Evolutionary conservation across 176 grass and related monocot species (phyloP).

Genomic region (Triticum aestivum): IWGSC_CS_RefSeq_v2.1 NC_057814.1:371414773-371415272

Average conservation of each 20-base stretch:
- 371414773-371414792: too few relatives aligned
- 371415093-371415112: background rate
- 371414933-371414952: too few relatives aligned
- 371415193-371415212: background rate
- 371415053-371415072: background rate
- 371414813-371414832: too few relatives aligned
- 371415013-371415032: background rate
- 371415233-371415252: slow-evolving; percentile 13
- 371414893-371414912: too few relatives aligned
- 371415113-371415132: background rate
- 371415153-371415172: slow-evolving; percentile 18
- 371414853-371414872: too few relatives aligned
- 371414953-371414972: too few relatives aligned
- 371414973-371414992: too few relatives aligned
- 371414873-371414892: too few relatives aligned
- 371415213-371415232: slow-evolving; percentile 11
- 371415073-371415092: slow-evolving; percentile 22
- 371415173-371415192: slow-evolving; percentile 10
- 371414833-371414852: too few relatives aligned
- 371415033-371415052: background rate
- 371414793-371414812: too few relatives aligned
- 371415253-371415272: slow-evolving; percentile 25
- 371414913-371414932: too few relatives aligned
- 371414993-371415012: background rate
- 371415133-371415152: background rate